Base-by-base conservation (phyloP, 2,329 filamentous ascomycete species). In the Paecilomyces sp. region DNA sequence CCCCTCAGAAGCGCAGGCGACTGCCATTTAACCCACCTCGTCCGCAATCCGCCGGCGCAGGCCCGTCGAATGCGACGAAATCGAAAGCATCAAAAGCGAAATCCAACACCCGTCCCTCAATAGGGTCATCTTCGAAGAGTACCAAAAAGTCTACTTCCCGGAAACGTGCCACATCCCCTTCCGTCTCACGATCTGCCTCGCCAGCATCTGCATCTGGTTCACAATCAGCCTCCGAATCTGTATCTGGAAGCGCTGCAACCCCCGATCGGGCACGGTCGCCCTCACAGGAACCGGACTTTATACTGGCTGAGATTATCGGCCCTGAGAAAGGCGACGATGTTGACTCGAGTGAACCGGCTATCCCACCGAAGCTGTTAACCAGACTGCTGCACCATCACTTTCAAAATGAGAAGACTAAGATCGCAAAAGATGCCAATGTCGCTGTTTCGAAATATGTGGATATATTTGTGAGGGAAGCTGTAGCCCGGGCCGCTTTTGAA, bases 361-460 rank as follows among this genome's bases (percentile, higher is more conserved):
- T 97, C 30, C 90, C 92, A 0, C 80, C 84, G 3, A 86, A 90
- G 52, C 80, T 97, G 0, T 76, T 97, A 50, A 88, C 89, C 9
- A 84, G 86, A 36, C 77, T 97, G 3, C 79, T 97, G 34, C 88
- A 95, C 71, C 86, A 92, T 66, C 86, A 89, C 71, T 96, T 97
- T 70, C 81, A 79, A 54, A 77, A 88, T 66, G 83, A 88, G 55
- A 82, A 83, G 59, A 92, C 89, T 25, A 82, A 88, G 65, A 86
- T 96, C 64, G 87, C 87, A 7, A 87, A 85, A 67, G 89, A 92
- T 68, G 91, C 91, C 3, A 90, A 92, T 71, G 82, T 79, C 6
- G 84, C 92, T 1, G 83, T 92, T 60, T 88, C 86, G 13, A 91
- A 88, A 76, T 97, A 97, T 72, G 83, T 97, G 74, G 91, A 97